Evolutionary conservation across 1,284 basidiomycete species (phyloP), one percentile per base, ranked within the genome.

Genomic region (Thecaphora frezii): DNA sequence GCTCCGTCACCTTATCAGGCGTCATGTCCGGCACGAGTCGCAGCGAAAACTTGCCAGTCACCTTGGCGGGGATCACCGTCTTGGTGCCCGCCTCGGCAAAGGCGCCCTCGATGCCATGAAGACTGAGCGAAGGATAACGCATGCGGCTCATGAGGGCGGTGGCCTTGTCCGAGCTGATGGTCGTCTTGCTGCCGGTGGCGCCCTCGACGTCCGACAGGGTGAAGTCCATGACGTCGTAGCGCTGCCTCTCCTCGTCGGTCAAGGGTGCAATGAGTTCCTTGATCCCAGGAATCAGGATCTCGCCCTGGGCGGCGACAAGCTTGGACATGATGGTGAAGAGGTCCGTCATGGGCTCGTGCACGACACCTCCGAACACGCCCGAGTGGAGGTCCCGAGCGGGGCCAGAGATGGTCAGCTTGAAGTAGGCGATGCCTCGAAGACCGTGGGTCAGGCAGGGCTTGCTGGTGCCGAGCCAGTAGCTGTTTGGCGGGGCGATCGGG

Each of bases 41-140:
- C 19, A 66, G 54, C 39, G 48, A 68, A 60, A 66, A 77, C 71
- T 72, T 69, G 77, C 93, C 94, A 12, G 87, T 83, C 25, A 97
- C 91, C 57, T 88, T 87, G 36, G 90, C 90, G 83, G 94, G 81
- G 58, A 98, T 98, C 76, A 98, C 96, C 0, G 94, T 98, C 86
- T 96, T 96, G 43, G 86, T 73, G 43, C 79, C 81, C 0, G 79
- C 60, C 41, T 71, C 70, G 13, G 87, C 90, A 83, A 97, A 97
- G 5, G 93, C 96, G 52, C 96, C 94, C 81, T 97, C 92, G 74
- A 98, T 94, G 24, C 94, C 96, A 80, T 98, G 94, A 18, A 98
- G 82, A 3, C 91, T 94, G 57, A 98, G 84, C 59, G 88, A 89
- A 1, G 93, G 91, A 80, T 87, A 85, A 46, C 81, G 63, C 74